Evolutionary conservation across 1,284 basidiomycete genomes (phyloP), one percentile per base, ranked within the genome.

Genomic region (Spongispora temasekensis): DNA sequence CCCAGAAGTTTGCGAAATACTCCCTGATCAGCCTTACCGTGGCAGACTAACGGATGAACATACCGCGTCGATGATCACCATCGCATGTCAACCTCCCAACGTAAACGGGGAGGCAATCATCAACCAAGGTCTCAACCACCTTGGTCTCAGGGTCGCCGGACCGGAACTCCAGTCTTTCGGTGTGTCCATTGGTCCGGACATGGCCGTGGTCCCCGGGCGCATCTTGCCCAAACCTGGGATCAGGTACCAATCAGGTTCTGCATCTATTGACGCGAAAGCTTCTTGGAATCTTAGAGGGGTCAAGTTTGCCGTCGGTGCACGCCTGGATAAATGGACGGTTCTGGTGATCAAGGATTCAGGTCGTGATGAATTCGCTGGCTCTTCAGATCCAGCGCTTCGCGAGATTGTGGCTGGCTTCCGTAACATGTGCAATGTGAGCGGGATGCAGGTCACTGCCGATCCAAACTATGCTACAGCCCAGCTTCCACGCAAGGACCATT

Each of bases 161-260:
- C 80, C 82, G 10, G 64, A 74, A 5, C 78, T 88, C 19, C 73
- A 74, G 15, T 78, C 82, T 2, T 92, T 93, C 68, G 88, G 88
- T 1, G 76, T 91, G 58, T 77, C 69, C 64, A 79, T 93, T 63
- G 84, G 84, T 9, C 75, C 73, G 2, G 78, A 90, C 56, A 92
- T 93, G 90, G 80, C 89, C 2, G 83, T 91, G 23, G 87, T 93
- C 13, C 90, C 90, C 0, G 91, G 86, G 8, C 85, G 90, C 48
- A 85, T 91, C 61, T 79, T 93, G 4, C 75, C 81, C 4, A 72
- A 82, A 15, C 91, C 90, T 2, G 77, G 73, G 3, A 79, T 92
- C 61, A 78, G 80, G 56, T 93, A 93, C 68, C 30, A 30, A 6
- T 77, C 76, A 0, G 70, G 75, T 60, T 66, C 74, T 3, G 81